Conservation (phyloP, 1,284 basidiomycete genomes). For the Sutorius eximius region DNA sequence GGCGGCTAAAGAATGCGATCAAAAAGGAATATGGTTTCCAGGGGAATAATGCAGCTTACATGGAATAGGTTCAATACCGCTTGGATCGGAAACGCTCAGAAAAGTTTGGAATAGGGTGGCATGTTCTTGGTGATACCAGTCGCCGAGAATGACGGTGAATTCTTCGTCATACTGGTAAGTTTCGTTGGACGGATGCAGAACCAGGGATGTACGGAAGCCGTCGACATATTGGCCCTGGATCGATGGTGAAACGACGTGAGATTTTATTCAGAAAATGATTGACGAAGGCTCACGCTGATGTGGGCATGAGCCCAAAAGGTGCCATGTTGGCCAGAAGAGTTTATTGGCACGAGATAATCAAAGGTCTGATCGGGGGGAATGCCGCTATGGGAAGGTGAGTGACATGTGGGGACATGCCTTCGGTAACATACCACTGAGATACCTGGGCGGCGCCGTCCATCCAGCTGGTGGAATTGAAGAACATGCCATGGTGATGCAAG, state of each 20-base stretch:
- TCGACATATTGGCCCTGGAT: conserved; percentile 83
- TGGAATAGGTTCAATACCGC: conserved; percentile 86
- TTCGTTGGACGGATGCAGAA: conserved; percentile 70
- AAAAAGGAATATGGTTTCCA: neutral
- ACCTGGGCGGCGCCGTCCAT: conserved; percentile 85
- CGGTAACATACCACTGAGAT: conserved; percentile 73
- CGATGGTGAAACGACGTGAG: neutral
- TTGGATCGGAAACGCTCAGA: conserved; percentile 74
- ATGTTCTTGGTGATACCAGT: conserved; percentile 87
- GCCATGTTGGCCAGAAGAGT: conserved; percentile 71
- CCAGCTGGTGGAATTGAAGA: conserved; percentile 83
- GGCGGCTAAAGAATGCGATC: conserved; percentile 52
- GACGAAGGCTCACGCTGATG: conserved; percentile 42
- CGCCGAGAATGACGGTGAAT: conserved; percentile 80
- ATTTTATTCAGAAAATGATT: neutral
- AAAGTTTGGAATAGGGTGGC: conserved; percentile 65
- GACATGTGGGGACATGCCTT: neutral
- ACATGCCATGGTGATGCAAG: conserved; percentile 91
- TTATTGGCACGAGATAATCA: conserved; percentile 80
- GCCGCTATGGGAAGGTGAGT: conserved; percentile 49
- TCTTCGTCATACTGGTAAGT: conserved; percentile 85
- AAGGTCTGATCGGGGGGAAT: conserved; percentile 78
- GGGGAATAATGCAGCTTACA: conserved; percentile 39
- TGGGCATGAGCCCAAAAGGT: conserved; percentile 91
- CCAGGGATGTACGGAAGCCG: conserved; percentile 75